A percentile compares a stretch with the other conserved stretches of the same genome.
Evolutionary conservation across 192 early-diverging fungal genomes (phyloP).

Genomic region (Gigaspora rosea): DNA sequence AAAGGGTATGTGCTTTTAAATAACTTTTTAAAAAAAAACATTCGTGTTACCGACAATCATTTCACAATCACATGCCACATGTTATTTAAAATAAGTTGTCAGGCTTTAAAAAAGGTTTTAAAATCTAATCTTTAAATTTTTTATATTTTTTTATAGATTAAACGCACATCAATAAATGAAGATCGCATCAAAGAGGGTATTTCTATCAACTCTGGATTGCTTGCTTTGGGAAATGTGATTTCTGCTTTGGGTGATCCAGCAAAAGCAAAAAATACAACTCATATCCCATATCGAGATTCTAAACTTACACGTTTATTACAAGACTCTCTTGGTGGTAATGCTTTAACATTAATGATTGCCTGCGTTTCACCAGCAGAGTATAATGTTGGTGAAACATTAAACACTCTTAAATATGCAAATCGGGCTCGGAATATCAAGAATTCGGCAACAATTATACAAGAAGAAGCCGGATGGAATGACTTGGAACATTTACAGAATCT

Average conservation of each 20-base stretch:
- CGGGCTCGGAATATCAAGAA: constrained; percentile 96
- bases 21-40: too few species aligned
- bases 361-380: constrained; percentile 86
- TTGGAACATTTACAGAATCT: constrained; percentile 63
- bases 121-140: not conserved
- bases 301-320: constrained; percentile 95
- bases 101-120: too few species aligned
- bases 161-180: constrained; percentile 88
- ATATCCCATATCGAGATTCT: constrained; percentile 95
- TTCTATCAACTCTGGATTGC: constrained; percentile 91
- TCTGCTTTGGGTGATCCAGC: constrained; percentile 84
- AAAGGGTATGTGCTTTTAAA: constrained; percentile 53
- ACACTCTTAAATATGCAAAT: constrained; percentile 95
- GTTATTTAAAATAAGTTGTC: too few species aligned
- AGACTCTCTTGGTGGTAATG: constrained; percentile 93
- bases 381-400: constrained; percentile 87
- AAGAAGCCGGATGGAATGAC: constrained; percentile 62
- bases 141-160: constrained; percentile 66
- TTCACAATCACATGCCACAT: not conserved
- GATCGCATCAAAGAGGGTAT: constrained; percentile 95
- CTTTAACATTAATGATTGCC: constrained; percentile 92
- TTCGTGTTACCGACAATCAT: not conserved
- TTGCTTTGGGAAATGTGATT: constrained; percentile 97
- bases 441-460: constrained; percentile 77
- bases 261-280: constrained; percentile 56